phyloP scores from a whole-genome alignment of 2,329 filamentous ascomycete genomes.

The Colletotrichum euphorbiae region DNA sequence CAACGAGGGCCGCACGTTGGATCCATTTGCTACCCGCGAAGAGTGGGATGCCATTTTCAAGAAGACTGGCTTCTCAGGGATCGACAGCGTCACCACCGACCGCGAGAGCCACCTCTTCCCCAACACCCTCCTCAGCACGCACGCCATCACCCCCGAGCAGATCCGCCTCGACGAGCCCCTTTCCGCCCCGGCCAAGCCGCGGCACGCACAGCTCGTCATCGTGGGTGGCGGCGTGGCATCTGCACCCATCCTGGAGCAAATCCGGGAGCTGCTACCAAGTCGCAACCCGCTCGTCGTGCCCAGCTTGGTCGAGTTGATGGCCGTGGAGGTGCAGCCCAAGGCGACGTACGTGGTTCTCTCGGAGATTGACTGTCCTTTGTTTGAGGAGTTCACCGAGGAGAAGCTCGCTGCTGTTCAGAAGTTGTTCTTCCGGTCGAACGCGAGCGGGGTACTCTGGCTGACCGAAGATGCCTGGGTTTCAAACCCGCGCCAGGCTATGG shows the following conservation, averaged over 20 bases:
- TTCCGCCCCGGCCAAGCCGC: neutral
- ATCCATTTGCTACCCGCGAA: slow-evolving; percentile 42
- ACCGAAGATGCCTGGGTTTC: slow-evolving; percentile 37
- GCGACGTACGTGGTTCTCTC: slow-evolving; percentile 28
- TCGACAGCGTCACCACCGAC: slow-evolving; percentile 9
- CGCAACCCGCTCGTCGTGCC: neutral
- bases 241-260: neutral
- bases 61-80: slow-evolving; percentile 43
- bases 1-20: slow-evolving; percentile 41
- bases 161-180: neutral
- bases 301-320: neutral
- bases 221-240: slow-evolving; percentile 2
- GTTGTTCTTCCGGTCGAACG: slow-evolving; percentile 28
- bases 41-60: slow-evolving; percentile 46
- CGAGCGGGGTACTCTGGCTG: slow-evolving; percentile 41
- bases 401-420: neutral
- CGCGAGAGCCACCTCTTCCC: slow-evolving; percentile 13
- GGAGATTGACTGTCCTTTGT: slow-evolving; percentile 41
- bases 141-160: neutral
- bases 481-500: slow-evolving; percentile 41
- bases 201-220: neutral
- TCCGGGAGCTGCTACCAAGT: neutral
- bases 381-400: slow-evolving; percentile 44
- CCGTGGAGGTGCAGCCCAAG: neutral
- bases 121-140: slow-evolving; percentile 17